Evolutionary conservation across 1,284 basidiomycete species (phyloP).

Genomic region (Neonothopanus nambi): DNA sequence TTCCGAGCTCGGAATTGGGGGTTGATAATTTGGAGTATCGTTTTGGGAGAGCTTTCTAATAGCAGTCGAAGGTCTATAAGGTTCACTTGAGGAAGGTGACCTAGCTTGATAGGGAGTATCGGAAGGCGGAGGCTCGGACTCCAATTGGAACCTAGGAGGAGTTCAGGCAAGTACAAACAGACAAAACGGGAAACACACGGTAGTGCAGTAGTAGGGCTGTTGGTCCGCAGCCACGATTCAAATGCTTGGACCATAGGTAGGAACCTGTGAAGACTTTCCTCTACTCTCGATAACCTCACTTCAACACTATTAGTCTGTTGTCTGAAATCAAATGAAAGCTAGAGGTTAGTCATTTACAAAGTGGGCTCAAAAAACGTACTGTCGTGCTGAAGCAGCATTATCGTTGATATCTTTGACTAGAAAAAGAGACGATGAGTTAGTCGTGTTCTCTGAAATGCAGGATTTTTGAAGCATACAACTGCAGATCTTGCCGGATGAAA

Average conservation of each 20-base stretch:
- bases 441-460: too few species aligned
- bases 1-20: conserved; percentile 2
- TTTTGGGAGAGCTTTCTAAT: conserved; percentile 12
- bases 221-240: conserved; percentile 17
- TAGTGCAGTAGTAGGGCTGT: conserved; percentile 9
- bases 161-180: not conserved
- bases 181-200: conserved; percentile 11
- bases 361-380: conserved; percentile 4
- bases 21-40: conserved; percentile 5
- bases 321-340: not conserved
- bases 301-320: conserved; percentile 19
- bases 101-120: not conserved
- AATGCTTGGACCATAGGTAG: conserved; percentile 22
- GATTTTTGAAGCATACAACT: conserved; percentile 19
- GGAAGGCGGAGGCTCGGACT: not conserved
- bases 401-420: conserved; percentile 23
- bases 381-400: conserved; percentile 23
- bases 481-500: conserved; percentile 21
- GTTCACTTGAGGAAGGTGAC: not conserved
- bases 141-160: not conserved
- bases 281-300: conserved; percentile 19
- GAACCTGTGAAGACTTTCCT: conserved; percentile 18
- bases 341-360: not conserved
- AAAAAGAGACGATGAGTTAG: not conserved
- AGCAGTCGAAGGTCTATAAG: conserved; percentile 12